Evolutionary conservation across 2,329 filamentous ascomycete genomes (phyloP).

Genomic region (Aspergillus melleus): DNA sequence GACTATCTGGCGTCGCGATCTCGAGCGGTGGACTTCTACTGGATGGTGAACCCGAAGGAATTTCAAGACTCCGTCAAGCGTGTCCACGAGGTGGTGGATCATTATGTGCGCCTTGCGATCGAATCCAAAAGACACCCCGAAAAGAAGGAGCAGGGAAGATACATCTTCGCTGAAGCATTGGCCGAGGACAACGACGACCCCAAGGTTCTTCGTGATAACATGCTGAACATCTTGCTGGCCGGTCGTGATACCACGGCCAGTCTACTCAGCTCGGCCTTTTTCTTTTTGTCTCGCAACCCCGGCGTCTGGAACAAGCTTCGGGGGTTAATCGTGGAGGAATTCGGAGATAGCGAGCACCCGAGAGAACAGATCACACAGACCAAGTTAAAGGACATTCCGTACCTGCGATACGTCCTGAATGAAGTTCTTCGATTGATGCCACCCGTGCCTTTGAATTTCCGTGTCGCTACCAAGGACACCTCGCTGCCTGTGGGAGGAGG

Average conservation of each 20-base stretch:
- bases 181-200: slow-evolving; percentile 48
- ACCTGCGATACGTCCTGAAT: slow-evolving; percentile 42
- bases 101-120: slow-evolving; percentile 50
- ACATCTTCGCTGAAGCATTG: slow-evolving; percentile 53
- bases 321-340: slow-evolving; percentile 35
- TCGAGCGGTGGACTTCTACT: slow-evolving; percentile 36
- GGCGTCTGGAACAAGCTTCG: slow-evolving; percentile 40
- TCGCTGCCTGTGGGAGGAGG: slow-evolving; percentile 58
- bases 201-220: slow-evolving; percentile 47
- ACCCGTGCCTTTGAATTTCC: slow-evolving; percentile 47
- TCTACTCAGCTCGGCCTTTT: slow-evolving; percentile 47
- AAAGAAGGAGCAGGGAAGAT: slow-evolving; percentile 36
- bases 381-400: slow-evolving; percentile 42
- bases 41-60: slow-evolving; percentile 40
- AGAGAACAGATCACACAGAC: slow-evolving; percentile 44
- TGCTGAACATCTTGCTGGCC: slow-evolving; percentile 54
- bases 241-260: slow-evolving; percentile 55
- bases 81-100: slow-evolving; percentile 51
- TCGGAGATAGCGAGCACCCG: slow-evolving; percentile 42
- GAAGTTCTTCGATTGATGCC: slow-evolving; percentile 48
- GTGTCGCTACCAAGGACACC: slow-evolving; percentile 43
- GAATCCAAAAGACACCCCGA: slow-evolving; percentile 34
- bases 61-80: slow-evolving; percentile 42
- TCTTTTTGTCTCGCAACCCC: slow-evolving; percentile 46
- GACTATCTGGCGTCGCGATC: slow-evolving; percentile 32